These are phyloP conservation scores for Fusarium dimerum DNA, from an alignment of 2,329 filamentous ascomycete species.

Conservation along the genomic window DNA sequence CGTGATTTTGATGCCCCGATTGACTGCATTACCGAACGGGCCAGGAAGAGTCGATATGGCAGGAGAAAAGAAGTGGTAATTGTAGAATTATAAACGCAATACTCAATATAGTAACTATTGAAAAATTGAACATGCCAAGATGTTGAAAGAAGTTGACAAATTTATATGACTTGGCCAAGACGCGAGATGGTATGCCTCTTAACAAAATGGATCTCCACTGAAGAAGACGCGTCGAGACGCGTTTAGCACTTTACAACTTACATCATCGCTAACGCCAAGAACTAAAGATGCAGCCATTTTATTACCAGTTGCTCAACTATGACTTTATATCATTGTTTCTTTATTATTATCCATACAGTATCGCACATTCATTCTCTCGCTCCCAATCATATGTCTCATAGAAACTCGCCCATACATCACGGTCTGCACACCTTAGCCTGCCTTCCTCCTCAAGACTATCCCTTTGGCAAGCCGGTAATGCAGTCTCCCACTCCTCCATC, in stretches of 20 bases:
- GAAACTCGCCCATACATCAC: conserved; percentile 4
- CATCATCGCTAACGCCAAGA: neutral
- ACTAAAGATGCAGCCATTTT: too few relatives aligned
- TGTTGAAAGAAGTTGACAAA: neutral
- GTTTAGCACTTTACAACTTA: conserved; percentile 16
- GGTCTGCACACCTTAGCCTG: neutral
- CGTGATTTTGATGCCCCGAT: conserved; percentile 25
- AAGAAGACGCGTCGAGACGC: conserved; percentile 16
- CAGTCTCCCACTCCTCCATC: conserved; percentile 5
- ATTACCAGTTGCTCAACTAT: neutral
- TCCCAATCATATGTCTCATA: conserved; percentile 1
- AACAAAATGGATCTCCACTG: conserved; percentile 10
- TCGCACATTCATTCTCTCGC: neutral
- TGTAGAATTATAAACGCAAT: neutral
- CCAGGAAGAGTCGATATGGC: conserved; percentile 3
- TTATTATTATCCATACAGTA: neutral
- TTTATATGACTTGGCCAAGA: neutral
- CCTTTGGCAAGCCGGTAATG: neutral
- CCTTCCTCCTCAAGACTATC: neutral
- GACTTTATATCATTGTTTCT: neutral
- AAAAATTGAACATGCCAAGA: too few relatives aligned
- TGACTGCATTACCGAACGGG: conserved; percentile 31
- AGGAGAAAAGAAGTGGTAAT: neutral
- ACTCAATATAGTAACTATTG: too few relatives aligned
- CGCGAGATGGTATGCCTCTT: conserved; percentile 1